These are phyloP conservation scores for Jaminaea rosea DNA, from an alignment of 1,284 basidiomycete genomes.

Conservation along the genomic window DNA sequence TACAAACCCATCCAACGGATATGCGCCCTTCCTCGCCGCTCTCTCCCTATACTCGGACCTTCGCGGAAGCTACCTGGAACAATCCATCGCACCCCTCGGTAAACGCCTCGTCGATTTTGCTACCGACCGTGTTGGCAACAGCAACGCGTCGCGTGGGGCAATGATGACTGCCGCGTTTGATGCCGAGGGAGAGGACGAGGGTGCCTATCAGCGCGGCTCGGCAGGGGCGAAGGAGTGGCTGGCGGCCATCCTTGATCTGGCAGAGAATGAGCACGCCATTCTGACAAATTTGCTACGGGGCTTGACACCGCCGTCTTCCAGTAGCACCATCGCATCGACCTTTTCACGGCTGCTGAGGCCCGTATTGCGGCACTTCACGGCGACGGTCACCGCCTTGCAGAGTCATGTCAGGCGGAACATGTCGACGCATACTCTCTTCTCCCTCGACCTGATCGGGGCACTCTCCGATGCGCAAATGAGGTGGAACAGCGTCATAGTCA, in stretches of 20 bases:
- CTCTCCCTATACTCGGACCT: slow-evolving; percentile 20
- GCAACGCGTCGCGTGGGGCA: slow-evolving; percentile 17
- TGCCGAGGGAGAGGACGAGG: slow-evolving; percentile 22
- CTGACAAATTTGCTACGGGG: slow-evolving; percentile 1
- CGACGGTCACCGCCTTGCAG: slow-evolving; percentile 17
- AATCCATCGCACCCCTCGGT: slow-evolving; percentile 16
- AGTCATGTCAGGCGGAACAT: slow-evolving; percentile 23
- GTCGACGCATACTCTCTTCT: slow-evolving; percentile 32
- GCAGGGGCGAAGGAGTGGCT: slow-evolving; percentile 24
- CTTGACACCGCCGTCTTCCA: slow-evolving; percentile 5
- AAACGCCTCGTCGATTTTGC: slow-evolving; percentile 19
- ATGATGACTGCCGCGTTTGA: slow-evolving; percentile 20
- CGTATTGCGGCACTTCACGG: slow-evolving; percentile 2
- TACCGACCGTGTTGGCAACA: slow-evolving; percentile 23
- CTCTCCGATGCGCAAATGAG: slow-evolving; percentile 1
- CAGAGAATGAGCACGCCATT: slow-evolving; percentile 14
- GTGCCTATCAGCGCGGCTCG: slow-evolving; percentile 14
- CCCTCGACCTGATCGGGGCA: slow-evolving; percentile 13
- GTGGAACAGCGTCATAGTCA: slow-evolving; percentile 10
- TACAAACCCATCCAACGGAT: slow-evolving; percentile 22
- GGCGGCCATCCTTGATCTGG: slow-evolving; percentile 23
- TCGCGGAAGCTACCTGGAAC: slow-evolving; percentile 19
- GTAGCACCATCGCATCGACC: slow-evolving; percentile 5
- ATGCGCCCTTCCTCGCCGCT: slow-evolving; percentile 22
- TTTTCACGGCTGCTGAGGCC: slow-evolving; percentile 4